These are phyloP conservation scores for Hyphodiscus hymeniophilus DNA, from an alignment of 495 filamentous ascomycete species.

Conservation along the genomic window DNA sequence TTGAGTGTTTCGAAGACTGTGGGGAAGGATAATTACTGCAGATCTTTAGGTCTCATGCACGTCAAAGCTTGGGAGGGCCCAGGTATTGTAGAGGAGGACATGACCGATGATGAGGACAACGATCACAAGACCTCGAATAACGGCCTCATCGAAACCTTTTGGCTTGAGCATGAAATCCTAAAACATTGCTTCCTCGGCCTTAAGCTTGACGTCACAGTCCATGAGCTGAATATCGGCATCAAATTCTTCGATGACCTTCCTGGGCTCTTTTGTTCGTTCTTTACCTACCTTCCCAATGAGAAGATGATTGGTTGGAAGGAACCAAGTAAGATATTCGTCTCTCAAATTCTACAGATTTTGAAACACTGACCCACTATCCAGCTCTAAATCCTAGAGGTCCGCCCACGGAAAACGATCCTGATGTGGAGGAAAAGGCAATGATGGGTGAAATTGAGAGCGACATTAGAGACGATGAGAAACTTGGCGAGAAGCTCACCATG, in stretches of 20 bases:
- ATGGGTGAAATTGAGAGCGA: neutral
- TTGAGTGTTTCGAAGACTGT: constrained; percentile 6
- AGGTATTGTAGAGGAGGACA: constrained; percentile 29
- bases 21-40: constrained; percentile 19
- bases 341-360: neutral
- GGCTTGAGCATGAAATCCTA: constrained; percentile 60
- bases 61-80: constrained; percentile 27
- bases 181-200: constrained; percentile 58
- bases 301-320: constrained; percentile 40
- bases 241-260: constrained; percentile 50
- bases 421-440: constrained; percentile 16
- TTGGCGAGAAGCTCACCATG: neutral
- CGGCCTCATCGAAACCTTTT: constrained; percentile 38
- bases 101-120: constrained; percentile 9
- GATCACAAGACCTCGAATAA: neutral
- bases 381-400: constrained; percentile 15
- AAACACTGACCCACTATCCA: constrained; percentile 1
- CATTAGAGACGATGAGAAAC: neutral
- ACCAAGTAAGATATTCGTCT: constrained; percentile 10
- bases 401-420: constrained; percentile 19
- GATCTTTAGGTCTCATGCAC: constrained; percentile 31
- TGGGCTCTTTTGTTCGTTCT: constrained; percentile 53
- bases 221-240: constrained; percentile 52
- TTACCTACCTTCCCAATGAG: constrained; percentile 62
- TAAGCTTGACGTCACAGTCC: constrained; percentile 62